Evolutionary conservation across 306 rosid genomes (phyloP), one percentile per base, ranked within the genome.

Genomic region (Cucurbita argyrosperma): DNA sequence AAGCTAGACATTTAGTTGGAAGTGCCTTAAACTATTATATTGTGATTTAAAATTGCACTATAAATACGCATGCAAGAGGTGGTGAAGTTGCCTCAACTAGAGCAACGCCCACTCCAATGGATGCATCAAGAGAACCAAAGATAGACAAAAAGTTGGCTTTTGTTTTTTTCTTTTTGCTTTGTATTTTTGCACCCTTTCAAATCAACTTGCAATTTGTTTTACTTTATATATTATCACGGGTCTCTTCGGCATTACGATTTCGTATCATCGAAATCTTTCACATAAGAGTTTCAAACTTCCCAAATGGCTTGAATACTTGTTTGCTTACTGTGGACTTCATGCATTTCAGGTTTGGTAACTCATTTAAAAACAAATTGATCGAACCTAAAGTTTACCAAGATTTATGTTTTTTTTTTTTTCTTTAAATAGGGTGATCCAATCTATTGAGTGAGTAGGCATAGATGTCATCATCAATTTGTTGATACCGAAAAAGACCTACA

Each of bases 401-500:
- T 49, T 45, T 9, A 30, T 30, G 35, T 50, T 50, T 47, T 47
- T 47, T 47, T 10, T 46, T 9, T 1, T 6, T 42, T 81, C 77
- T 26, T 30, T 30, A 30, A 30, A 30, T 57, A 92, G 98, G 96
- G 96, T 55, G 86, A 79, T 58, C 98, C 98, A 55, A 87, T 92
- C 58, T 88, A 90, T 75, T 92, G 96, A 92, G 98, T 92, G 43
- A 88, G 96, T 77, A 85, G 88, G 8, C 98, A 92, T 65, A 88
- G 96, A 73, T 87, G 80, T 80, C 98, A 92, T 39, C 98, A 92
- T 81, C 96, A 88, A 74, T 92, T 83, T 64, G 83, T 88, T 81
- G 96, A 90, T 80, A 83, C 98, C 40, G 96, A 88, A 43, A 87
- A 74, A 81, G 96, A 92, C 65, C 96, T 96, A 49, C 96, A 92